Conservation (phyloP, 768 basidiomycete species). For the Mycena epipterygia region DNA sequence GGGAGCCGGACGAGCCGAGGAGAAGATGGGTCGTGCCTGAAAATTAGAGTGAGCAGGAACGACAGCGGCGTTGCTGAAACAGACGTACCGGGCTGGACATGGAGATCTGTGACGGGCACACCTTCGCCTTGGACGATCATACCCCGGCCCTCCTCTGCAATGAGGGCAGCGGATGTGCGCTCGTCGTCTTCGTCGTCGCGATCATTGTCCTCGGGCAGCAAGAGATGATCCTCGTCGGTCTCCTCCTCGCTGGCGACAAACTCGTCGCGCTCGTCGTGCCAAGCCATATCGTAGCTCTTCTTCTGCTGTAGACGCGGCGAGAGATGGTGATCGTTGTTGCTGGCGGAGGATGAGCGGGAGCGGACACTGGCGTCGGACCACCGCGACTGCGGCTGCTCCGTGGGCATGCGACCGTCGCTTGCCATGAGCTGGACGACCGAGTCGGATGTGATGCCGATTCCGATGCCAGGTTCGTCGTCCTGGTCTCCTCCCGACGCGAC, state of each 20-base stretch:
- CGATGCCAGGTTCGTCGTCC: conserved; percentile 62
- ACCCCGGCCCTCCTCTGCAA: conserved; percentile 89
- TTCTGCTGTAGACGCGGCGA: conserved; percentile 68
- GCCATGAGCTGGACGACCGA: conserved; percentile 73
- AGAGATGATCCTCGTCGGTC: conserved; percentile 60
- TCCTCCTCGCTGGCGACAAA: conserved; percentile 70
- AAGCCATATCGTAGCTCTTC: conserved; percentile 82
- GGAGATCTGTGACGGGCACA: conserved; percentile 69
- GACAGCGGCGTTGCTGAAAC: neutral
- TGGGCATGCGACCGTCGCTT: conserved; percentile 46
- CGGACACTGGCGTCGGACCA: conserved; percentile 81
- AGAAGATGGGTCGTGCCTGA: conserved; percentile 95
- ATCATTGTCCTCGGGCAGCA: conserved; percentile 63
- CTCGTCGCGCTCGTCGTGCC: conserved; percentile 85
- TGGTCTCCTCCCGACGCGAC: conserved; percentile 75
- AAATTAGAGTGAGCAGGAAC: neutral
- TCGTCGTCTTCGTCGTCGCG: conserved; percentile 72
- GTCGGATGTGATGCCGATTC: conserved; percentile 74
- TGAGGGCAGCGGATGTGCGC: conserved; percentile 80
- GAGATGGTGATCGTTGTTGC: conserved; percentile 57
- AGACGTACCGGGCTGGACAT: conserved; percentile 79
- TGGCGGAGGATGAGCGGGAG: conserved; percentile 80
- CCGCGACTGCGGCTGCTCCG: conserved; percentile 73
- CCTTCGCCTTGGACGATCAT: conserved; percentile 83
- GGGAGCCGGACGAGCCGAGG: conserved; percentile 84